Conservation (phyloP, 192 early-diverging fungal species). For the Geosiphon pyriformis region DNA sequence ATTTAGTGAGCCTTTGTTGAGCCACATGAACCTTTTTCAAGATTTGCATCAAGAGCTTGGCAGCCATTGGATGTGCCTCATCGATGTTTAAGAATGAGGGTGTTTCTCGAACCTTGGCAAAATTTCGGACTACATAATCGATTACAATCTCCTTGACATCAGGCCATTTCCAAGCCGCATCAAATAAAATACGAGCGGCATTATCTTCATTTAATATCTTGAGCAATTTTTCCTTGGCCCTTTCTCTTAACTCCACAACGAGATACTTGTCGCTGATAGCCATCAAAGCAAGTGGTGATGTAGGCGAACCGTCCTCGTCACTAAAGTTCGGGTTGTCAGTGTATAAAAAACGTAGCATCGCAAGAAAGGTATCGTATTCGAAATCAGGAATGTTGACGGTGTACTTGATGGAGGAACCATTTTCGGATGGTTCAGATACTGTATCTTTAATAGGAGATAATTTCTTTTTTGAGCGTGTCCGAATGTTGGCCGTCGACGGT, state of each 20-base stretch:
- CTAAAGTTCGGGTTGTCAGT: slow-evolving; percentile 1
- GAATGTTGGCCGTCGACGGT: background rate
- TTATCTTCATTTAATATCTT: background rate
- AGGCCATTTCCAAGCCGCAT: slow-evolving; percentile 3
- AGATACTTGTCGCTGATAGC: slow-evolving; percentile 9
- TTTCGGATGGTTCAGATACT: background rate
- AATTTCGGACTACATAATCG: slow-evolving; percentile 11
- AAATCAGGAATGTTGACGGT: background rate
- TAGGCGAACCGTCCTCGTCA: background rate
- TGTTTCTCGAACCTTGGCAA: slow-evolving; percentile 1
- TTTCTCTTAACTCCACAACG: background rate
- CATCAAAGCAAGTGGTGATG: background rate
- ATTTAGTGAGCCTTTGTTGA: too few relatives aligned
- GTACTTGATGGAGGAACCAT: background rate
- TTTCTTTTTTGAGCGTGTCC: background rate
- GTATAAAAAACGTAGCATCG: slow-evolving; percentile 12
- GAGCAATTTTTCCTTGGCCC: slow-evolving; percentile 1
- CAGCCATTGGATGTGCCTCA: background rate
- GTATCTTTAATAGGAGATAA: background rate
- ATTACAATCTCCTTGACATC: slow-evolving; percentile 12
- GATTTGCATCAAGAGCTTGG: background rate
- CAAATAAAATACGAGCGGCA: slow-evolving; percentile 5
- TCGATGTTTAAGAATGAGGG: background rate
- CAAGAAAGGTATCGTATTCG: background rate
- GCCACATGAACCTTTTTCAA: too few relatives aligned